Percentiles rank a stretch among this genome's conserved stretches.
Conservation (phyloP, 345 rosid genomes). For the Camelina sativa region DNA sequence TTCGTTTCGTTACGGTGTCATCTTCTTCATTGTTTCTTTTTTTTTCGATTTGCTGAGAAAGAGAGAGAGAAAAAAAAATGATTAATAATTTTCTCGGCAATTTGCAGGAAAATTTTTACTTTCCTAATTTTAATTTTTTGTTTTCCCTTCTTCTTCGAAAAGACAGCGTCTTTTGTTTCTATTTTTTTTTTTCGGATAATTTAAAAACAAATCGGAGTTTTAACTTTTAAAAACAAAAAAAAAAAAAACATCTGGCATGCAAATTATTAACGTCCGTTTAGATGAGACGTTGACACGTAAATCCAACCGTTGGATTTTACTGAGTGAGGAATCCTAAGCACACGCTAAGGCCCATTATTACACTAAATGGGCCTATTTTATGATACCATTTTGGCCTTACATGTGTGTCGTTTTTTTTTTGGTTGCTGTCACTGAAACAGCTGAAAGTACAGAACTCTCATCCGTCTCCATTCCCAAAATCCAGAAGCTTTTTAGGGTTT, state of each 20-base stretch:
- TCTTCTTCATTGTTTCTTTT: not conserved
- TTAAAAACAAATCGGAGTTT: not conserved
- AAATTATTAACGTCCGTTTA: slow-evolving; percentile 30
- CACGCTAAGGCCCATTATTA: no score
- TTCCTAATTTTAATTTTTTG: slow-evolving; percentile 17
- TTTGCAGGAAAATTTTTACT: slow-evolving; percentile 33
- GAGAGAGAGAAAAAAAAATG: slow-evolving; percentile 40
- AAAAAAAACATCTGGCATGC: slow-evolving; percentile 34
- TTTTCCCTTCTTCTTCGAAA: not conserved
- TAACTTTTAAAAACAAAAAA: no score
- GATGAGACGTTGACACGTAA: slow-evolving; percentile 43
- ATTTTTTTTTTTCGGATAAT: slow-evolving; percentile 13
- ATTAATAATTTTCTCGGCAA: slow-evolving; percentile 42
- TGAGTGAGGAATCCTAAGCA: slow-evolving; percentile 38
- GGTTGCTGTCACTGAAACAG: no score
- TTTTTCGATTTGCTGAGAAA: slow-evolving; percentile 44
- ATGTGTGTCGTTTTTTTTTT: no score
- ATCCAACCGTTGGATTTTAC: slow-evolving; percentile 45
- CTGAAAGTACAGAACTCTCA: no score
- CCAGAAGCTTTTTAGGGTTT: no score
- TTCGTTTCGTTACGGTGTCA: not conserved
- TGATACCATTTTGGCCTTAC: no score
- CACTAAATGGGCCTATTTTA: no score
- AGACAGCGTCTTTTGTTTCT: slow-evolving; percentile 36
- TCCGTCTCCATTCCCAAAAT: no score